Conservation (phyloP, 1,139 yeast species). For the Ogataea hybrid region DNA sequence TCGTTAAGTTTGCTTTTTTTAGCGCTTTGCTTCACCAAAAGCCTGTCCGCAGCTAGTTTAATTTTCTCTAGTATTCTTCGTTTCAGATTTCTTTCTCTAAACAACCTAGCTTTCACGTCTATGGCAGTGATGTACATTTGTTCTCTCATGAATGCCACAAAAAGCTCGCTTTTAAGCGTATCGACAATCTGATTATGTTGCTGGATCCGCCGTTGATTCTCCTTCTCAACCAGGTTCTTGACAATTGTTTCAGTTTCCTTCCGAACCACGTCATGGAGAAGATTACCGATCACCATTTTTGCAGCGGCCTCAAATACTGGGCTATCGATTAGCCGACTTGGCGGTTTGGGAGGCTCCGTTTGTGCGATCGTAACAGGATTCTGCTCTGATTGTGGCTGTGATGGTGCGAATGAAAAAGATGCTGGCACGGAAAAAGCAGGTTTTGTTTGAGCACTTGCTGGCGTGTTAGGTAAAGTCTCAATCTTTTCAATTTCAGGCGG, state of each 20-base stretch:
- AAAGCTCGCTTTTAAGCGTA: constrained; percentile 47
- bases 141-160: constrained; percentile 59
- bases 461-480: background rate
- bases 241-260: constrained; percentile 34
- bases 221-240: constrained; percentile 31
- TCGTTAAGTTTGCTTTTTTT: constrained; percentile 45
- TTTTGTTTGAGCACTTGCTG: background rate
- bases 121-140: constrained; percentile 42
- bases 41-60: constrained; percentile 29
- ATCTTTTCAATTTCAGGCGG: background rate
- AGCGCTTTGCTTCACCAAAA: constrained; percentile 30
- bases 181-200: constrained; percentile 35
- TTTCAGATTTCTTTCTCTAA: constrained; percentile 26
- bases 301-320: constrained; percentile 20
- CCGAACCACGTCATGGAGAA: constrained; percentile 36
- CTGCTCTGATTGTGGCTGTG: background rate
- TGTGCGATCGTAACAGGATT: background rate
- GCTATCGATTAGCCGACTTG: constrained; percentile 19
- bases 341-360: constrained; percentile 5
- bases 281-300: constrained; percentile 30
- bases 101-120: constrained; percentile 34
- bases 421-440: too few relatives aligned
- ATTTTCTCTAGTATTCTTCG: constrained; percentile 30
- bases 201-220: constrained; percentile 30
- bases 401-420: background rate